Base-by-base conservation (phyloP, 441 rosid species). In the Bruguiera hainesii region DNA sequence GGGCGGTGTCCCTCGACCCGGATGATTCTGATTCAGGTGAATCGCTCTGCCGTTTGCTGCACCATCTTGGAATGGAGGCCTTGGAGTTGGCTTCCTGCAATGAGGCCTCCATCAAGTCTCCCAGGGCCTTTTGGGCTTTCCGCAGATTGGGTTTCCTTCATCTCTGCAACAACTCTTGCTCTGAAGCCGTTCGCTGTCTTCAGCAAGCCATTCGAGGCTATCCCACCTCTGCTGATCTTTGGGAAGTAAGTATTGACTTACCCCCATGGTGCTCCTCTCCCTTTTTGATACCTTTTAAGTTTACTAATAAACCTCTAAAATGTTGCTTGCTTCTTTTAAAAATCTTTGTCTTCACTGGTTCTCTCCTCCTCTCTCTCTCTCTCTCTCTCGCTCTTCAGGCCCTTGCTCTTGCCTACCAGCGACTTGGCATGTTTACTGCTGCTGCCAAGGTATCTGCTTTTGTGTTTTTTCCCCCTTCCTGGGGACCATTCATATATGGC, bases 71-170 rank as follows among this genome's bases (percentile, higher is more conserved):
- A 26, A 88, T 85, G 78, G 95, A 82, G 76, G 79, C 76, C 65
- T 82, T 95, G 82, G 91, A 92, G 72, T 53, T 90, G 68, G 89
- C 84, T 13, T 72, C 80, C 39, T 92, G 96, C 76, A 83, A 70
- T 55, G 97, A 92, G 53, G 93, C 98, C 60, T 85, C 90, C 8
- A 83, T 77, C 33, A 90, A 84, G 73, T 95, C 98, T 6, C 91
- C 99, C 0, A 89, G 92, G 81, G 97, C 98, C 69, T 95, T 89
- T 69, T 92, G 99, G 98, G 97, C 99, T 50, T 91, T 90, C 71
- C 80, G 85, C 7, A 81, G 95, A 77, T 73, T 90, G 68, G 99
- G 98, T 66, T 90, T 78, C 78, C 80, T 95, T 63, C 79, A 88
- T 81, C 78, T 91, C 60, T 85, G 84, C 84, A 89, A 83, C 70